Evolutionary conservation across 192 early-diverging fungal genomes (phyloP), one percentile per base, ranked within the genome.

Genomic region (Funneliformis mosseae): DNA sequence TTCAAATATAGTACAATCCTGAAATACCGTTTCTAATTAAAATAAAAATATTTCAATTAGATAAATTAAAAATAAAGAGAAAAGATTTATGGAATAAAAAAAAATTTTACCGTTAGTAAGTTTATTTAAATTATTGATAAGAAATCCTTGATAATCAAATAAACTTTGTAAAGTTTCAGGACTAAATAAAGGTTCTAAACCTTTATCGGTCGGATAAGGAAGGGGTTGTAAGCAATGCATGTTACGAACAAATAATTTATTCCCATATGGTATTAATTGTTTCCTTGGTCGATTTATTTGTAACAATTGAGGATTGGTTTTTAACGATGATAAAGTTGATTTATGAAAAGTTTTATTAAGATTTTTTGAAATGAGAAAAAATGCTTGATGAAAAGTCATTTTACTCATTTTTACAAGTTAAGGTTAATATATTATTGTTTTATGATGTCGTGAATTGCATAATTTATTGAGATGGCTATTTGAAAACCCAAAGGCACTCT

Each of bases 101-200:
- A 9, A 8, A 62, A 55, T 81, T 84, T 83, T 82, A 73, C 83
- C 77, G 3, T 33, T 3, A 60, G 80, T 83, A 55, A 86, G 83
- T 61, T 83, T 77, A 76, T 86, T 86, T 68, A 86, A 76, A 27
- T 80, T 79, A 64, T 83, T 70, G 63, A 86, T 79, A 7, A 86
- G 74, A 48, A 67, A 75, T 39, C 18, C 74, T 48, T 84, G 83
- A 79, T 86, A 79, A 43, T 84, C 83, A n/a, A 64, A 46, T 69
- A 86, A 84, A 23, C 80, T 59, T 63, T 81, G 83, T 64, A 86
- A 61, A 11, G 83, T 79, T 46, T 59, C 25, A 9, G 81, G 73
- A 3, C 80, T 83, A 42, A 86, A 72, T 8, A 86, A 63, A 8
- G 83, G 83, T 60, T 33, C 68, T 41, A 84, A 80, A 28, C 85